Conservation (phyloP, 2,329 filamentous ascomycete genomes). For the Diatrype stigma region DNA sequence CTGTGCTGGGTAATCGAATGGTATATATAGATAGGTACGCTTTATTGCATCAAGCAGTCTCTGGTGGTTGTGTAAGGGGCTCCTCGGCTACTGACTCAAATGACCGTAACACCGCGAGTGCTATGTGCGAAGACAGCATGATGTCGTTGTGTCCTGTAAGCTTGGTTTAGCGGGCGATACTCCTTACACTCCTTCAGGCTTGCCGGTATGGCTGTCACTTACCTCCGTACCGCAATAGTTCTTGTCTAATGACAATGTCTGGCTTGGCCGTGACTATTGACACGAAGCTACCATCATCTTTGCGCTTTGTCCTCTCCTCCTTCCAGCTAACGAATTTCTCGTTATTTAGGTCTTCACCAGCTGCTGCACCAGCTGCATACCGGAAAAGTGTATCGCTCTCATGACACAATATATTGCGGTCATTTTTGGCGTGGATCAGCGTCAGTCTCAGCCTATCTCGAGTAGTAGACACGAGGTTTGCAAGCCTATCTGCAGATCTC, state of each 20-base stretch:
- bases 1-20: neutral
- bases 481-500: constrained; percentile 66
- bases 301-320: constrained; percentile 37
- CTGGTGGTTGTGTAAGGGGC: neutral
- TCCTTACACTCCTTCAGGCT: constrained; percentile 1
- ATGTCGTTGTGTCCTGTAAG: constrained; percentile 65
- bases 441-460: constrained; percentile 58
- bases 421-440: constrained; percentile 76
- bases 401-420: constrained; percentile 74
- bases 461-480: constrained; percentile 48
- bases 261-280: constrained; percentile 40
- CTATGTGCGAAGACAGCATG: constrained; percentile 60
- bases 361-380: constrained; percentile 51
- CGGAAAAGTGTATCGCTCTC: constrained; percentile 64
- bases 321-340: constrained; percentile 41
- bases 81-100: constrained; percentile 41
- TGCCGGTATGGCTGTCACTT: constrained; percentile 19
- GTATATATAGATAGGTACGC: neutral
- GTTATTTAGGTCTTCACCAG: constrained; percentile 31
- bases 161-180: constrained; percentile 9
- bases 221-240: constrained; percentile 53
- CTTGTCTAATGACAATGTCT: constrained; percentile 48
- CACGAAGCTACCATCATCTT: constrained; percentile 45
- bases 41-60: neutral
- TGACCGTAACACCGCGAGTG: constrained; percentile 60